These are phyloP conservation scores for Apocynum venetum DNA, from an alignment of 257 asterid species.

Conservation along the genomic window DNA sequence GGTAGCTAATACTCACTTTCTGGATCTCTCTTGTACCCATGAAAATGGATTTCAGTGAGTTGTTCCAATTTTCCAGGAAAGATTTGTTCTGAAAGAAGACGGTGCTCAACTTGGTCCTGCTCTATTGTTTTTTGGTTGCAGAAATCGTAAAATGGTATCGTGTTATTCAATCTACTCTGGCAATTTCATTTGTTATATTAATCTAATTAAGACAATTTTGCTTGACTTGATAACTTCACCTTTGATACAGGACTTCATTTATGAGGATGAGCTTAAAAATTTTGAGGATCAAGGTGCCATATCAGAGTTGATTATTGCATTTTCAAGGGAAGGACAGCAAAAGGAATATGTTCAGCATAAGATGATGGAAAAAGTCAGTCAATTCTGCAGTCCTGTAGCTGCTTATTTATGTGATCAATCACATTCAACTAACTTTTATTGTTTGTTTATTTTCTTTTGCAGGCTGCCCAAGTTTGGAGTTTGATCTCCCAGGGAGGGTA, in stretches of 20 bases:
- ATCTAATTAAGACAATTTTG: neutral
- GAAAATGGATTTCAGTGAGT: conserved; percentile 12
- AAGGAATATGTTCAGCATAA: conserved; percentile 82
- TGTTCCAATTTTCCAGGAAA: conserved; percentile 47
- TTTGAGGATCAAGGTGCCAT: conserved; percentile 51
- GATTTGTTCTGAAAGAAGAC: conserved; percentile 49
- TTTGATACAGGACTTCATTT: conserved; percentile 58
- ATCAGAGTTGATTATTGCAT: conserved; percentile 68
- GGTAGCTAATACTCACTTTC: conserved; percentile 26
- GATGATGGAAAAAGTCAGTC: conserved; percentile 54
- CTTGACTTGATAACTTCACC: conserved; percentile 14
- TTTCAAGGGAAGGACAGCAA: conserved; percentile 71
- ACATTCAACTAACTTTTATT: neutral
- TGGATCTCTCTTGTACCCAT: conserved; percentile 1
- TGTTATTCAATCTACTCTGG: conserved; percentile 1
- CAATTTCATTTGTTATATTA: neutral
- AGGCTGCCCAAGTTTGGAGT: conserved; percentile 66
- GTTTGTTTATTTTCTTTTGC: conserved; percentile 14
- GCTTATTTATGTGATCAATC: neutral
- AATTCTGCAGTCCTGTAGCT: neutral
- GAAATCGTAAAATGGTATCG: conserved; percentile 65
- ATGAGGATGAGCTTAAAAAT: conserved; percentile 57
- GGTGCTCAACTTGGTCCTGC: conserved; percentile 72
- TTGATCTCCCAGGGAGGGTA: conserved; percentile 55
- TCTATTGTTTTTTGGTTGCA: conserved; percentile 61